phyloP scores from a whole-genome alignment of 371 early-diverging fungal genomes.

The Phascolomyces articulosus region DNA sequence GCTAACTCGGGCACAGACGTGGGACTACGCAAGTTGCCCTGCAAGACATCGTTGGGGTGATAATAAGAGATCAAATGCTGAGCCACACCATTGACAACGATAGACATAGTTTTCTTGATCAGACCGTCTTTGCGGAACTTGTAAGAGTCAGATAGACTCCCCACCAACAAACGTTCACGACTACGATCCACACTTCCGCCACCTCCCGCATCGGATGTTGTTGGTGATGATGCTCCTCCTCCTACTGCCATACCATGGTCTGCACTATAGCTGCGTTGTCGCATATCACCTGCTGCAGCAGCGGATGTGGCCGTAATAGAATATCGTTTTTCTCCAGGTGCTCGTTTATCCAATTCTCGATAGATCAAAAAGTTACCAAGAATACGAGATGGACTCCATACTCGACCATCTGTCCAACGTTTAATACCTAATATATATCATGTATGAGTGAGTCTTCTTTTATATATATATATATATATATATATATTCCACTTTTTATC shows the following conservation, averaged over 20 bases:
- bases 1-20: constrained; percentile 62
- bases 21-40: constrained; percentile 60
- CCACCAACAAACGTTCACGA: constrained; percentile 60
- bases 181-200: constrained; percentile 29
- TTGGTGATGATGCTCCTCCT: constrained; percentile 21
- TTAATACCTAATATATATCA: constrained; percentile 65
- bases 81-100: constrained; percentile 74
- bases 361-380: constrained; percentile 68
- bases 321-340: constrained; percentile 35
- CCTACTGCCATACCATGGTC: constrained; percentile 26
- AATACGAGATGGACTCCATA: constrained; percentile 78
- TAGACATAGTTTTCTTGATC: constrained; percentile 88
- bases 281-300: constrained; percentile 25
- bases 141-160: constrained; percentile 66
- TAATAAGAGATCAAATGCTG: constrained; percentile 91
- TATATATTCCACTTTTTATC: too few relatives aligned
- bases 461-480: too few relatives aligned
- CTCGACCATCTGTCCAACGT: constrained; percentile 77
- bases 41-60: constrained; percentile 71
- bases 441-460: too few relatives aligned
- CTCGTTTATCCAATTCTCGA: constrained; percentile 59
- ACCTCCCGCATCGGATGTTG: constrained; percentile 14
- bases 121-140: constrained; percentile 82
- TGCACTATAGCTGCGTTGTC: constrained; percentile 17
- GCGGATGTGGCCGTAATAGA: constrained; percentile 22